Evolutionary conservation across 495 filamentous ascomycete genomes (phyloP), one percentile per base, ranked within the genome.

Genomic region (Aspergillus avenaceus): DNA sequence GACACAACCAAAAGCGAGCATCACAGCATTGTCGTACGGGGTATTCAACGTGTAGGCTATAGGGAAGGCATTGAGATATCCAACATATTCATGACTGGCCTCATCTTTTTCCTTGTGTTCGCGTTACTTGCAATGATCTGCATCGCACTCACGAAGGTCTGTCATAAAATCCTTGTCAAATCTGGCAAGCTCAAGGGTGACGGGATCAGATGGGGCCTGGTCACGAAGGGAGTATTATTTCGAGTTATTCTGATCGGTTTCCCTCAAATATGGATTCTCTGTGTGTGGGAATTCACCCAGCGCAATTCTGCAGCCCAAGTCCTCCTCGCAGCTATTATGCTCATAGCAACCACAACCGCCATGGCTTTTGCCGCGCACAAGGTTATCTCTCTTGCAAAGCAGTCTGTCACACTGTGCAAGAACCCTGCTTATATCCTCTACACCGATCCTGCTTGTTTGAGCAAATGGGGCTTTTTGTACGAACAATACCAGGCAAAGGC

Each of bases 391-490:
- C 82, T 96, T 45, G 91, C 91, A 11, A 86, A 84, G 52, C 87
- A 89, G 47, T 96, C 90, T 4, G 82, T 95, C 42, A 67, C 78
- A 13, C 88, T 96, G 78, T 90, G 97, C 78, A 88, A 88, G 62
- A 96, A 96, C 64, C 91, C 92, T 12, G 91, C 88, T 41, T 96
- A 96, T 60, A 95, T 96, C 55, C 82, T 98, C 32, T 97, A 95
- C 74, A 95, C 93, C 5, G 91, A 98, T 60, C 88, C 90, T 2
- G 76, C 85, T 45, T 82, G 86, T 29, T 71, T 98, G 48, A 96
- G 96, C 81, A 92, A 95, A 71, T 98, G 93, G 93, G 93, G 93
- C 16, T 96, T 97, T 73, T 73, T 98, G 18, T 98, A 97, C 62
- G 87, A 96, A 45, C 93, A 96, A 63, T 98, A 95, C 76, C 85